Evolutionary conservation across 2,329 filamentous ascomycete genomes (phyloP).

Genomic region (Phialophora chinensis): DNA sequence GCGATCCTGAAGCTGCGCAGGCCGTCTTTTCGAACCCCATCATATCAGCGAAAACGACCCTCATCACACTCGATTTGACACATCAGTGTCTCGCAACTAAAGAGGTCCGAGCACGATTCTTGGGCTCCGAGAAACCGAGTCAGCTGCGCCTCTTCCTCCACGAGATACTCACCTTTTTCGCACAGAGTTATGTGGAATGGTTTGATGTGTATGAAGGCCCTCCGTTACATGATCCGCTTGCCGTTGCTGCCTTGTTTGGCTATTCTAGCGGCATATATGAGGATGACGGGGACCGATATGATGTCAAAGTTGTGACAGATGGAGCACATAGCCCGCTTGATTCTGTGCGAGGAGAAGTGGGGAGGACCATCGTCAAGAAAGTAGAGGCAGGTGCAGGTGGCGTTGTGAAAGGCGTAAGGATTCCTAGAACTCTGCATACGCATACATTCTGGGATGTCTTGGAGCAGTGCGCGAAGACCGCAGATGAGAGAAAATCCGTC

Average conservation of each 20-base stretch:
- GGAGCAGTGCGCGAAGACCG: conserved; percentile 71
- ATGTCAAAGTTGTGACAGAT: conserved; percentile 52
- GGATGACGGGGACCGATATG: conserved; percentile 49
- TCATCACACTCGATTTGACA: conserved; percentile 84
- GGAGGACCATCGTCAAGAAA: conserved; percentile 20
- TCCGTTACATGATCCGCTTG: conserved; percentile 88
- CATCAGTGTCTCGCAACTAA: conserved; percentile 84
- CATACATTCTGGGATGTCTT: conserved; percentile 78
- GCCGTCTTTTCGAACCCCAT: conserved; percentile 72
- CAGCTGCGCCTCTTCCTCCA: conserved; percentile 77
- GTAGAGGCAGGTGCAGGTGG: conserved; percentile 46
- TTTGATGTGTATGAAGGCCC: conserved; percentile 84
- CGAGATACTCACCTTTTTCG: conserved; percentile 87
- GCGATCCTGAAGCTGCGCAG: conserved; percentile 83
- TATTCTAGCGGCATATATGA: conserved; percentile 63
- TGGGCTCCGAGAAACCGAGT: conserved; percentile 59
- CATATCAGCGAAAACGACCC: conserved; percentile 75
- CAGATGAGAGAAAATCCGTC: conserved; percentile 56
- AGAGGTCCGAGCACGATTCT: conserved; percentile 70
- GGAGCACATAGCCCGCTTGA: conserved; percentile 24
- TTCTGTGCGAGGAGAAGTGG: conserved; percentile 22
- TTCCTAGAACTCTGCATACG: conserved; percentile 76
- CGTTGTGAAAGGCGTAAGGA: conserved; percentile 67
- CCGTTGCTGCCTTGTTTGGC: conserved; percentile 77
- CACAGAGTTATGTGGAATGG: conserved; percentile 77